Evolutionary conservation across 208 protist genomes (phyloP), one percentile per base, ranked within the genome.

Genomic region (Leishmania martiniquensis): DNA sequence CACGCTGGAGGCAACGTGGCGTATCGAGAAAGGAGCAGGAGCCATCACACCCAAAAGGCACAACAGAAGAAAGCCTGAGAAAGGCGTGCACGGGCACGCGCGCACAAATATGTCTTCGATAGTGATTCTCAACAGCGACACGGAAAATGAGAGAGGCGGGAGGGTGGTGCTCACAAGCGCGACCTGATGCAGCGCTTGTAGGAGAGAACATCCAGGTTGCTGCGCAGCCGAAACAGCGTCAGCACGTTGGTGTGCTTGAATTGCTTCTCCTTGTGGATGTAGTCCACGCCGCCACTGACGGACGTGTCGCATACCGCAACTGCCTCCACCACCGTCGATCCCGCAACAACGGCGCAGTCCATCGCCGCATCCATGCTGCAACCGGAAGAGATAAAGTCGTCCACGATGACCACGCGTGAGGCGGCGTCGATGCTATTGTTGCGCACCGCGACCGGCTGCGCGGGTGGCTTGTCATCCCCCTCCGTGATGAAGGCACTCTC

Each of bases 381-480:
- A 5, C 94, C 93, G n/a, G 86, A 87, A 1, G 89, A 89, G 63
- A 97, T 97, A 47, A 97, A 93, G 79, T 98, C 94, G 79, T 98
- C 96, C 37, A 97, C 86, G n/a, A 97, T 80, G 15, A 97, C 70
- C 25, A 97, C 91, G 37, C 93, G 91, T 0, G 92, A 89, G 49
- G 72, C 76, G 39, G 42, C 72, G 42, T 79, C 69, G 77, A 98
- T 89, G 81, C 89, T 92, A 57, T 84, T 83, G 37, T 91, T 71
- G 47, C 92, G 87, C 29, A 97, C 81, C 2, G 85, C 81, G 60
- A 95, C 84, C 13, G 73, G 85, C 42, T 73, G 70, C 49, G 57
- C 55, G 10, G 75, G 77, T 6, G 70, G 73, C 47, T 75, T 77
- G 54, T 82, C 81, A 54, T 93, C 78, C 45, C 85, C 81, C 57